phyloP scores from a whole-genome alignment of 805 yeast genomes.

The Grigorovia transvaalensis region DNA sequence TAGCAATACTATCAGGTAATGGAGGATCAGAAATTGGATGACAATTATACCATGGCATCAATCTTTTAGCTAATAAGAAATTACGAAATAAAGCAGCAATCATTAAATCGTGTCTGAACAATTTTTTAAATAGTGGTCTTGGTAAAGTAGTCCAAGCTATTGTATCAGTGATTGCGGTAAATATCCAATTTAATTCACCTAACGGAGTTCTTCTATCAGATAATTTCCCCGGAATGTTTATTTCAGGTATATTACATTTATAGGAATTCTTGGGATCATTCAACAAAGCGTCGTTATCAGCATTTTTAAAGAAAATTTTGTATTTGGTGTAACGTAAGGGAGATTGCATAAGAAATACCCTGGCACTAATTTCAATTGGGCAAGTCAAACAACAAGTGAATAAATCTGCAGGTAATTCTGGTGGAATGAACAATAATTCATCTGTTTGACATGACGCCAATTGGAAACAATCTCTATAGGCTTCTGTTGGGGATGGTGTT shows the following conservation, averaged over 20 bases:
- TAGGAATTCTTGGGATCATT: conserved; percentile 13
- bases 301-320: conserved; percentile 31
- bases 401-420: conserved; percentile 89
- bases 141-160: conserved; percentile 94
- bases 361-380: conserved; percentile 87
- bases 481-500: conserved; percentile 35
- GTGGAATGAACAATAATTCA: conserved; percentile 84
- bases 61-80: conserved; percentile 80
- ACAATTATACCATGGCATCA: conserved; percentile 88
- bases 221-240: conserved; percentile 78
- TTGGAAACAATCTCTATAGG: conserved; percentile 79
- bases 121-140: conserved; percentile 74
- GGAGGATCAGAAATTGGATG: conserved; percentile 93
- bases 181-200: conserved; percentile 95
- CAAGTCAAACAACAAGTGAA: conserved; percentile 93
- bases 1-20: conserved; percentile 67
- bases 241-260: conserved; percentile 27
- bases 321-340: conserved; percentile 43
- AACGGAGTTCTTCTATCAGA: conserved; percentile 91
- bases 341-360: conserved; percentile 82
- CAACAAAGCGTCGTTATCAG: conserved; percentile 13
- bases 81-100: conserved; percentile 94
- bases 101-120: conserved; percentile 91
- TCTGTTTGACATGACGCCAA: conserved; percentile 84
- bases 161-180: conserved; percentile 95